Conservation (phyloP, 2,329 filamentous ascomycete species). For the Calonectria leucothoes region DNA sequence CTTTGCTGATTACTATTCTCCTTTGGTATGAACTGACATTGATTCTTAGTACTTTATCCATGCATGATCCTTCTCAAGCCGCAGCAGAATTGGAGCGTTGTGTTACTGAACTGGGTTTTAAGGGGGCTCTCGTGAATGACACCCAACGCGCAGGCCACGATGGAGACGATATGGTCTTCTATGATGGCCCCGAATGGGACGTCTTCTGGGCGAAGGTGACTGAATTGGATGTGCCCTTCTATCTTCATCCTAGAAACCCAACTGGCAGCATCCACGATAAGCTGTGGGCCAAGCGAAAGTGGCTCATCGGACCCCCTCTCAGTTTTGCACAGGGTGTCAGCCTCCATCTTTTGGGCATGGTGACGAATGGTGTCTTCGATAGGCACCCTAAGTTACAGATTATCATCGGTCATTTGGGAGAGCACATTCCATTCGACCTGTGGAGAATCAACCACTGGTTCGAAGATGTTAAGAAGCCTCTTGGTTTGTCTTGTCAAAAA, state of each 20-base stretch:
- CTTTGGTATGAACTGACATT: not conserved
- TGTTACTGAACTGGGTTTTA: slow-evolving; percentile 69
- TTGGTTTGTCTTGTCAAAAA: slow-evolving; percentile 60
- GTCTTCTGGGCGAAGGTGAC: slow-evolving; percentile 69
- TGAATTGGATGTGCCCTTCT: slow-evolving; percentile 73
- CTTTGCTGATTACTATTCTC: not conserved
- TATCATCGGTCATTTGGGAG: slow-evolving; percentile 61
- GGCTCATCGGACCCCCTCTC: slow-evolving; percentile 69
- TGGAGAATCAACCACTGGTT: slow-evolving; percentile 67
- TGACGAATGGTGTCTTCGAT: slow-evolving; percentile 63
- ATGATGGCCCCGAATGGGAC: slow-evolving; percentile 71
- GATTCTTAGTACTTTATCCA: slow-evolving; percentile 54
- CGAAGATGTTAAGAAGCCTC: slow-evolving; percentile 65
- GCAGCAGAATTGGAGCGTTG: slow-evolving; percentile 63
- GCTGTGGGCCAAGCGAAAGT: slow-evolving; percentile 68
- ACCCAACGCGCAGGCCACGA: slow-evolving; percentile 68
- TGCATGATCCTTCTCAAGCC: slow-evolving; percentile 65
- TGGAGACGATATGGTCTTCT: slow-evolving; percentile 72
- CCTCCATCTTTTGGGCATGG: slow-evolving; percentile 65
- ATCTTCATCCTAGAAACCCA: slow-evolving; percentile 71
- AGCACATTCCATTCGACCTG: slow-evolving; percentile 61
- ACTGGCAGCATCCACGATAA: slow-evolving; percentile 67
- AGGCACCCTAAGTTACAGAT: slow-evolving; percentile 58
- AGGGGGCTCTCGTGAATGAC: slow-evolving; percentile 72
- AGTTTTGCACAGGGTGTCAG: slow-evolving; percentile 69